phyloP scores from a whole-genome alignment of 139 green algal species.

The Astrephomene gubernaculifera region DNA sequence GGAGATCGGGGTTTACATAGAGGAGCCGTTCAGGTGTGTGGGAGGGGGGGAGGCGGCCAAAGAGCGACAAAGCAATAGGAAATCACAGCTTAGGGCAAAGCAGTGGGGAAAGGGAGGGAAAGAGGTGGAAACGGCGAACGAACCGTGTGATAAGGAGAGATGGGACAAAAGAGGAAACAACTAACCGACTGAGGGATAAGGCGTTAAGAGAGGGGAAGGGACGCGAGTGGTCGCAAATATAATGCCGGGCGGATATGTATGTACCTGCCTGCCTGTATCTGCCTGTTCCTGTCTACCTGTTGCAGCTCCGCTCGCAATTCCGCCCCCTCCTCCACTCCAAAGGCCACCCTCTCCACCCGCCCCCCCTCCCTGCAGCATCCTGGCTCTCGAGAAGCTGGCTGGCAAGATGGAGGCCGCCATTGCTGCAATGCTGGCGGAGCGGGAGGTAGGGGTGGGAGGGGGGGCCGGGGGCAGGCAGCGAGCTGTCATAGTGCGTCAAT shows the following conservation, averaged over 20 bases:
- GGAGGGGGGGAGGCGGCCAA: neutral
- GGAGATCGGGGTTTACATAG: constrained; percentile 68
- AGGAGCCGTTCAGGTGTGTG: neutral
- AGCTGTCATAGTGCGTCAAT: no score
- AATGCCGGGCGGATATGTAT: no score
- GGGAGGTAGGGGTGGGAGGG: constrained; percentile 6
- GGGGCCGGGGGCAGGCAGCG: no score
- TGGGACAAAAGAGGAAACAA: neutral
- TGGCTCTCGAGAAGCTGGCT: constrained; percentile 39
- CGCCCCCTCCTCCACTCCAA: neutral
- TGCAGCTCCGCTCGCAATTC: neutral
- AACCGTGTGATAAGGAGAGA: neutral
- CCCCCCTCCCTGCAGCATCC: neutral
- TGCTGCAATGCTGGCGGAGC: constrained; percentile 26
- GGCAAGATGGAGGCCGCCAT: constrained; percentile 45
- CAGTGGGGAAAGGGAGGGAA: neutral
- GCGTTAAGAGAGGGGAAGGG: neutral
- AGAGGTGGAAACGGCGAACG: neutral
- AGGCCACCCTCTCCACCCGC: neutral
- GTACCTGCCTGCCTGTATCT: neutral
- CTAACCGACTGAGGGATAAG: neutral
- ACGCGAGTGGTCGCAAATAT: neutral
- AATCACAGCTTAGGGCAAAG: neutral
- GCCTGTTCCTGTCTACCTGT: no score
- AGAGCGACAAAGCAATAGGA: neutral